Percentiles rank a stretch among this genome's conserved stretches.
Conservation (phyloP, 148 eudicot species). For the Silene conica region DNA sequence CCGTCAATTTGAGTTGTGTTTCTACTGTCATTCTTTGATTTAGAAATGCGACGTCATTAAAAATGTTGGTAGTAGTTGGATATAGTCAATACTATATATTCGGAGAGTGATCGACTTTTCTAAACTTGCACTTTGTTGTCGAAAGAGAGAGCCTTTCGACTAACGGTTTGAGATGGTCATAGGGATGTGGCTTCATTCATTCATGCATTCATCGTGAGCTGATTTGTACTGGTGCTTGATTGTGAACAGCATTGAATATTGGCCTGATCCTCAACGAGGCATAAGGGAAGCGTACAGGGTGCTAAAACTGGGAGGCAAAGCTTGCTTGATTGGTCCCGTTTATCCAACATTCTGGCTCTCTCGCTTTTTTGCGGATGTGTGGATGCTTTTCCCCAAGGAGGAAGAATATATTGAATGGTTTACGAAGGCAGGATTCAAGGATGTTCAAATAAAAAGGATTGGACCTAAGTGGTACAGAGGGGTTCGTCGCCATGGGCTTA, state of each 20-base stretch:
- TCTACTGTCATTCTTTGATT: background rate
- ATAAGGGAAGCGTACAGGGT: slow-evolving; percentile 98
- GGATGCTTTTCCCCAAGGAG: slow-evolving; percentile 99
- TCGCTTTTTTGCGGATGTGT: slow-evolving; percentile 88
- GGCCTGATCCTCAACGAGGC: slow-evolving; percentile 99
- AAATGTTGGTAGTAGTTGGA: background rate
- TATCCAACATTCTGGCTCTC: slow-evolving; percentile 91
- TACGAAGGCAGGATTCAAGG: slow-evolving; percentile 76
- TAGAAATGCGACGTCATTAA: background rate
- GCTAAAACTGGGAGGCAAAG: slow-evolving; percentile 80
- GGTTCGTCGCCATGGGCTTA: slow-evolving; percentile 93
- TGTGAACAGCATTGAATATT: slow-evolving; percentile 78
- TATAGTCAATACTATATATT: background rate
- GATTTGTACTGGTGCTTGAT: slow-evolving; percentile 10
- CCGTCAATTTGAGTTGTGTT: background rate
- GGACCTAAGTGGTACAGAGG: slow-evolving; percentile 98
- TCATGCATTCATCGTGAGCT: background rate
- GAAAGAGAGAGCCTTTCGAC: background rate
- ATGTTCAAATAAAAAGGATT: slow-evolving; percentile 83
- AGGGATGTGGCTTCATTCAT: background rate
- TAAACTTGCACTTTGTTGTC: background rate
- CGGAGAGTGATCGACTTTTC: background rate
- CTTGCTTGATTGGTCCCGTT: slow-evolving; percentile 91
- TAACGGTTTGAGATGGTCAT: background rate
- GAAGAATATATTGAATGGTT: slow-evolving; percentile 97